phyloP scores from a whole-genome alignment of 1,139 yeast genomes.

The Blastobotrys malaysiensis region DNA sequence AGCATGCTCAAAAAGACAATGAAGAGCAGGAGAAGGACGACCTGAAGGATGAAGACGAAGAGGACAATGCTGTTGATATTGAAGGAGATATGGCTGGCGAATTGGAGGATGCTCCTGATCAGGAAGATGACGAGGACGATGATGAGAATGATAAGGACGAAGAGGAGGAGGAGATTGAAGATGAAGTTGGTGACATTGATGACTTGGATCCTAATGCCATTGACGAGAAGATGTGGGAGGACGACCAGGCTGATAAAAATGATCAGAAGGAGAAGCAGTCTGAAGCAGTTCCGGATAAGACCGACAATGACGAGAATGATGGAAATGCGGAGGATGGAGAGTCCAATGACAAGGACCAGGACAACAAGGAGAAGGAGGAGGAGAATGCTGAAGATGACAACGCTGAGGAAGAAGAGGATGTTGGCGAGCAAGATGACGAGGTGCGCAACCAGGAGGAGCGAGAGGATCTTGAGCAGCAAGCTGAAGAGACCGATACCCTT shows the following conservation, averaged over 20 bases:
- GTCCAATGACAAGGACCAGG: conserved; percentile 32
- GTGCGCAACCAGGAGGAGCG: conserved; percentile 71
- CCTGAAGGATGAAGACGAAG: conserved; percentile 47
- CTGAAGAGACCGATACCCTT: conserved; percentile 34
- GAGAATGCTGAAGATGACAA: conserved; percentile 38
- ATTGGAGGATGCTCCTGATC: conserved; percentile 64
- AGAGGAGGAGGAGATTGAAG: conserved; percentile 58
- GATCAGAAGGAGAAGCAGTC: conserved; percentile 55
- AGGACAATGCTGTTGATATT: conserved; percentile 76
- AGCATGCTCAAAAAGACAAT: conserved; percentile 81
- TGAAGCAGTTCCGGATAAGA: conserved; percentile 57
- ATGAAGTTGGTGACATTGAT: conserved; percentile 60
- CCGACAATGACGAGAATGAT: conserved; percentile 65
- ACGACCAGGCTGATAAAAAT: conserved; percentile 74
- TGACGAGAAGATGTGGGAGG: conserved; percentile 99
- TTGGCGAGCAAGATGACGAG: conserved; percentile 83
- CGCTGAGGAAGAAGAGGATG: conserved; percentile 68
- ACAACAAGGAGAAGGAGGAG: conserved; percentile 41
- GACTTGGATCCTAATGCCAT: conserved; percentile 67
- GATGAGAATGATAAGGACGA: conserved; percentile 57
- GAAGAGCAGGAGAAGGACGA: conserved; percentile 65
- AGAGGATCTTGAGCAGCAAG: conserved; percentile 39
- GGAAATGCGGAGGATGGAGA: conserved; percentile 37
- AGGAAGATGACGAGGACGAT: conserved; percentile 46
- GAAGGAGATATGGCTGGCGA: conserved; percentile 98